phyloP scores from a whole-genome alignment of 2,329 filamentous ascomycete species.

The Sphaerulina populicola region DNA sequence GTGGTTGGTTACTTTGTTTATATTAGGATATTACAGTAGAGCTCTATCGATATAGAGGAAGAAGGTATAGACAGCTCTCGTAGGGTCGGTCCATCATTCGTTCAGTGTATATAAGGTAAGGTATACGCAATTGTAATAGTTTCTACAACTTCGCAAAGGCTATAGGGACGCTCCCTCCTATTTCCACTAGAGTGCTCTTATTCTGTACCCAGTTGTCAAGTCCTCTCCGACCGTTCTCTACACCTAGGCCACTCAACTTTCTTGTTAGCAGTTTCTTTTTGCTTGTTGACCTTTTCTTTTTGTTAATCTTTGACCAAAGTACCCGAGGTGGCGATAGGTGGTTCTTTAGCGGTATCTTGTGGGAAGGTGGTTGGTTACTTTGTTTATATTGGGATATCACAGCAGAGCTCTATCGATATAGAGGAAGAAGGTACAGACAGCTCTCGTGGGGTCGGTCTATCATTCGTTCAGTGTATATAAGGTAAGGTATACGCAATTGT shows the following conservation, averaged over 20 bases:
- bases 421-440: too few relatives aligned
- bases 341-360: not conserved
- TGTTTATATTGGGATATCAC: too few relatives aligned
- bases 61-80: too few relatives aligned
- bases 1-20: too few relatives aligned
- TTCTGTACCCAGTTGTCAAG: conserved; percentile 76
- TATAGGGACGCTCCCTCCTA: conserved; percentile 60
- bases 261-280: not conserved
- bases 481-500: not conserved
- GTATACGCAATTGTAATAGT: not conserved
- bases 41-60: too few relatives aligned
- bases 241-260: conserved; percentile 79
- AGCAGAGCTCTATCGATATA: too few relatives aligned
- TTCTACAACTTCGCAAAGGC: conserved; percentile 47
- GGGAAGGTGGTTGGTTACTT: too few relatives aligned
- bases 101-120: not conserved
- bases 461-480: not conserved
- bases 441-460: too few relatives aligned
- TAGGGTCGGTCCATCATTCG: too few relatives aligned
- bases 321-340: not conserved
- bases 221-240: conserved; percentile 75
- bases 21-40: too few relatives aligned
- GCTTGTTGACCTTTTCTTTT: not conserved
- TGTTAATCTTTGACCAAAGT: not conserved
- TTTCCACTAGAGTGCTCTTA: conserved; percentile 81